Percentiles rank a stretch among this genome's conserved stretches.
Conservation (phyloP, 1,284 basidiomycete genomes). For the Fomitiporia mediterranea region DNA sequence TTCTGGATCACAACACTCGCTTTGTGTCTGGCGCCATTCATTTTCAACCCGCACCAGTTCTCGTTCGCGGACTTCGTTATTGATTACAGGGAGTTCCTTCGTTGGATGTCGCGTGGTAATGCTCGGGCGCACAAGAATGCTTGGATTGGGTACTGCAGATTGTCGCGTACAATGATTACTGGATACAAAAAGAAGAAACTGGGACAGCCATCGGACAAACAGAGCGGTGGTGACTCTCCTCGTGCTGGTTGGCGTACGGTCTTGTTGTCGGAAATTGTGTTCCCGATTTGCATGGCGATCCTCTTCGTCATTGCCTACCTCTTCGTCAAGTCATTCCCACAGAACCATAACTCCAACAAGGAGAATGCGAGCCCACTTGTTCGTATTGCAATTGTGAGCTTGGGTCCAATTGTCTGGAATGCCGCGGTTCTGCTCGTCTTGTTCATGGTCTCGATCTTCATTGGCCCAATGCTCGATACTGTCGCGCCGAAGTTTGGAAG, state of each 20-base stretch:
- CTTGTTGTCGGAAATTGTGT: conserved; percentile 82
- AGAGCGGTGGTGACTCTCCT: conserved; percentile 74
- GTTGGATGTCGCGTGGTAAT: conserved; percentile 98
- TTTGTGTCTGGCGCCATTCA: conserved; percentile 87
- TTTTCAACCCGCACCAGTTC: conserved; percentile 98
- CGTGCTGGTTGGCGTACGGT: conserved; percentile 89
- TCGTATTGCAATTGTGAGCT: conserved; percentile 87
- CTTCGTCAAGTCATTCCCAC: conserved; percentile 83
- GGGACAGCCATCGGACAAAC: conserved; percentile 93
- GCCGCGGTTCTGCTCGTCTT: conserved; percentile 80
- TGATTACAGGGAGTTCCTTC: conserved; percentile 92
- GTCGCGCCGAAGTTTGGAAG: conserved; percentile 85
- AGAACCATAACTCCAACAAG: conserved; percentile 53
- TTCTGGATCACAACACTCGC: conserved; percentile 92
- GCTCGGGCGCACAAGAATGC: conserved; percentile 95
- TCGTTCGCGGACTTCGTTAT: conserved; percentile 92
- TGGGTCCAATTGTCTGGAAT: conserved; percentile 96
- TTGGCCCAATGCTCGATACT: conserved; percentile 87
- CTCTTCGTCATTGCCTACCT: conserved; percentile 88
- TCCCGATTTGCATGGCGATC: conserved; percentile 78
- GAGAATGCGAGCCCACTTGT: conserved; percentile 74
- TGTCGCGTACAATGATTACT: conserved; percentile 92
- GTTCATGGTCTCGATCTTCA: conserved; percentile 89
- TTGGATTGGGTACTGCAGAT: conserved; percentile 95
- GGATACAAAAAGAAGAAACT: conserved; percentile 97